Evolutionary conservation across 2,329 filamentous ascomycete species (phyloP), one percentile per base, ranked within the genome.

Genomic region (Verticillium tricorpus): DNA sequence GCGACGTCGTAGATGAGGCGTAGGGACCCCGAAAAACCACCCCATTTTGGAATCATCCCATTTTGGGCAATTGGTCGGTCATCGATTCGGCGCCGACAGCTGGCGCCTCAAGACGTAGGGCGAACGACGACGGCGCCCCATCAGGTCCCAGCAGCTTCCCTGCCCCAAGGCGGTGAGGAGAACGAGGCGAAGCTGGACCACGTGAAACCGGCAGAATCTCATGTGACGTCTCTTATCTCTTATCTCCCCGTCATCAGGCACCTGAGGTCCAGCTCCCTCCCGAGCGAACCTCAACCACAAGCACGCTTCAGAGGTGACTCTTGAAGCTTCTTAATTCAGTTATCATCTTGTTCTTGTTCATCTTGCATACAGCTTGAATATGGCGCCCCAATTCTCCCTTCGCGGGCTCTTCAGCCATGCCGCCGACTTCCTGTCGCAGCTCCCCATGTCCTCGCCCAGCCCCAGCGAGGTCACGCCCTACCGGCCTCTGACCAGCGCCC

Each of bases 401-500:
- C 60, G 60, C 12, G 56, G 40, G 31, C 31, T 58, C 17, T 45
- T 61, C 40, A 58, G 40, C 56, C 52, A 61, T 31, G 60, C 60
- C 5, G 57, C 69, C 40, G 69, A 67, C 50, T 69, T 69, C 11
- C 58, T 70, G 54, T 66, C 60, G 60, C 61, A 63, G 62, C 45
- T 63, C 64, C 54, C 28, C 62, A 64, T 61, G 61, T 65, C 61
- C 60, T 59, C 66, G 22, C 50, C 67, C 50, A 52, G 60, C 56
- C 45, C 11, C 50, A 61, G 60, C 61, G 60, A 58, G 60, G 55
- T 74, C 39, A 70, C 69, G 12, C 70, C 71, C 14, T 78, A 78
- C 64, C 69, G 71, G 14, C 73, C 76, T 14, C 68, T 77, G 45
- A 72, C 67, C 60, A 73, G 70, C 56, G 70, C 75, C 5, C 73